Percentiles rank a stretch among this genome's conserved stretches.
Conservation (phyloP, 2,329 filamentous ascomycete species). For the Trichoderma lentiforme region DNA sequence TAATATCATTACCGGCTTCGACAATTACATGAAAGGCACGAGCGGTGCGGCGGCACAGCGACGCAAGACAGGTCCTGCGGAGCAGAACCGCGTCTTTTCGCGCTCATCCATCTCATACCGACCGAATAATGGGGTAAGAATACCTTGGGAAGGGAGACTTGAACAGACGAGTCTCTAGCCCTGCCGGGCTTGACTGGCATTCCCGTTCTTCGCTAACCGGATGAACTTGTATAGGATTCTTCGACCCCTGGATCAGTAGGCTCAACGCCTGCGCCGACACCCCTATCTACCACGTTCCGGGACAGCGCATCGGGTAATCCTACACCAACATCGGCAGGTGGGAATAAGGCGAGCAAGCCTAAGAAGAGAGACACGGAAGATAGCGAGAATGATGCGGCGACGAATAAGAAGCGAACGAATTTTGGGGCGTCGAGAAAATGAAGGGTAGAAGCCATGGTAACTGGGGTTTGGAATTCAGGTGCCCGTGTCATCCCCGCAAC, state of each 20-base stretch:
- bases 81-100: constrained; percentile 72
- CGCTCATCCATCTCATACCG: constrained; percentile 62
- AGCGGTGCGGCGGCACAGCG: constrained; percentile 61
- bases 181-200: not conserved
- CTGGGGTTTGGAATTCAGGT: not conserved
- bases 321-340: constrained; percentile 54
- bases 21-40: constrained; percentile 93
- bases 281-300: constrained; percentile 52
- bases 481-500: not conserved
- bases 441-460: not conserved
- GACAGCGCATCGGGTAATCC: constrained; percentile 49
- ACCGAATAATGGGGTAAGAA: constrained; percentile 36
- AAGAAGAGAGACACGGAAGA: constrained; percentile 55
- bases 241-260: constrained; percentile 42
- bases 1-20: constrained; percentile 97
- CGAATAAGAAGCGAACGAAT: constrained; percentile 54
- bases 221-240: constrained; percentile 34
- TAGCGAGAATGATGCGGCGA: constrained; percentile 56
- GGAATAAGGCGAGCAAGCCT: constrained; percentile 48
- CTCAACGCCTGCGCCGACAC: constrained; percentile 46
- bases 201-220: not conserved
- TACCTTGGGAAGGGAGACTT: not conserved
- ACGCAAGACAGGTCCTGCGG: constrained; percentile 61
- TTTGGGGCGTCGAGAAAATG: constrained; percentile 55
- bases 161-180: not conserved